These are phyloP conservation scores for Peronospora farinosa DNA, from an alignment of 352 stramenopile species.

Conservation along the genomic window DNA sequence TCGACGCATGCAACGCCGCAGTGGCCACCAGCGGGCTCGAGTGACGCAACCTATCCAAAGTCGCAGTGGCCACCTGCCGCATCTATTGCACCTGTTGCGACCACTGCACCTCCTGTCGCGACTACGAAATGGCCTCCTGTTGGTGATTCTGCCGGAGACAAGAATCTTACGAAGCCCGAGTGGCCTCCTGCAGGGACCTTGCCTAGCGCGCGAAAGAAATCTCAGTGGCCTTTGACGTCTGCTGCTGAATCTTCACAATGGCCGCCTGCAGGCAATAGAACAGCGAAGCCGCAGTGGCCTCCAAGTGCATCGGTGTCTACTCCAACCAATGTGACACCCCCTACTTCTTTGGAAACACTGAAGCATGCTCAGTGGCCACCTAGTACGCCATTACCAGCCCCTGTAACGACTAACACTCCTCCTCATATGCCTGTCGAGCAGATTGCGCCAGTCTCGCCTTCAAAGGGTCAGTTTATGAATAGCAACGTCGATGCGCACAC, in stretches of 20 bases:
- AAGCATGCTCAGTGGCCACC: constrained; percentile 53
- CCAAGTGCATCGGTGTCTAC: constrained; percentile 11
- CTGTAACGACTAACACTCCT: constrained; percentile 19
- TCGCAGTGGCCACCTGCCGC: constrained; percentile 37
- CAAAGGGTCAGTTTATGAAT: constrained; percentile 12
- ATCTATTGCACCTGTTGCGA: constrained; percentile 11
- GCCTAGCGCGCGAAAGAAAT: constrained; percentile 12
- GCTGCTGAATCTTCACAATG: constrained; percentile 16
- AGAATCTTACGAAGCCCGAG: constrained; percentile 26
- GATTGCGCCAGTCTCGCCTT: constrained; percentile 4
- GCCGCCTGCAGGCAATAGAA: constrained; percentile 11
- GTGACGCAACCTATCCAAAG: constrained; percentile 21
- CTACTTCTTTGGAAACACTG: constrained; percentile 11
- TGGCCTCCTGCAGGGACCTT: constrained; percentile 29
- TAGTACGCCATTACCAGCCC: constrained; percentile 22
- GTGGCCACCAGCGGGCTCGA: constrained; percentile 37
- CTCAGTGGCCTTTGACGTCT: constrained; percentile 28
- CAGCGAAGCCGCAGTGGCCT: constrained; percentile 42
- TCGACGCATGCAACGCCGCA: constrained; percentile 29
- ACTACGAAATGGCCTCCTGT: constrained; percentile 16
- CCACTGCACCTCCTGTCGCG: constrained; percentile 5
- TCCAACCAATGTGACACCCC: neutral
- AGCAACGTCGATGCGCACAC: constrained; percentile 40
- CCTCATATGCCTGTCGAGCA: constrained; percentile 19
- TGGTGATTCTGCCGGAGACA: constrained; percentile 6